These are phyloP conservation scores for Lizonia empirigonia DNA, from an alignment of 2,329 filamentous ascomycete species.

Conservation along the genomic window DNA sequence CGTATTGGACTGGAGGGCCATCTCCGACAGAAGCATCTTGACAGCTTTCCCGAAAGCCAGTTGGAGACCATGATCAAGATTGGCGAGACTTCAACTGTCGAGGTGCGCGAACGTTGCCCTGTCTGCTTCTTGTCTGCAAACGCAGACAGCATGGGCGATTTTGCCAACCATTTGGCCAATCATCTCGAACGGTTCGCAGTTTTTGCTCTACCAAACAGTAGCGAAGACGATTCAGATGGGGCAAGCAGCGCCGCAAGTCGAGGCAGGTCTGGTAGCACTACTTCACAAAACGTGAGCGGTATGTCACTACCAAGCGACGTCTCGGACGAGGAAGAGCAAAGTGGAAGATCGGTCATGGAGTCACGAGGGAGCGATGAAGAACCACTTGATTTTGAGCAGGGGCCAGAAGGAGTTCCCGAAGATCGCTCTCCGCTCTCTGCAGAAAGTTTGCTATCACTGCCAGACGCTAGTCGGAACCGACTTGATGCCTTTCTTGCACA, in stretches of 20 bases:
- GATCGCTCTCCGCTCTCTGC: constrained; percentile 23
- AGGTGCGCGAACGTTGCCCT: constrained; percentile 39
- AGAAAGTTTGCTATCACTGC: constrained; percentile 33
- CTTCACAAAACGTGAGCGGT: constrained; percentile 25
- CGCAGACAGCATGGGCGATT: constrained; percentile 29
- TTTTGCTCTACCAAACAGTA: constrained; percentile 40
- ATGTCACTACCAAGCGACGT: constrained; percentile 25
- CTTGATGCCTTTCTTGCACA: constrained; percentile 24
- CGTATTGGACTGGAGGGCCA: constrained; percentile 36
- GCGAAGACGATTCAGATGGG: constrained; percentile 38
- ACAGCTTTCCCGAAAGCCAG: constrained; percentile 39
- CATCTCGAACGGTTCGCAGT: constrained; percentile 45
- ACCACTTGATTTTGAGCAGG: neutral
- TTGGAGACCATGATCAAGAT: constrained; percentile 38
- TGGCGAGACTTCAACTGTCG: constrained; percentile 41
- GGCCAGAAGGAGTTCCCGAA: neutral
- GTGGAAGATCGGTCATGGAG: neutral
- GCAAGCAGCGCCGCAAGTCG: constrained; percentile 40
- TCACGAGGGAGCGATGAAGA: neutral
- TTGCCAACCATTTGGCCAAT: constrained; percentile 46
- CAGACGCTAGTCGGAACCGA: constrained; percentile 31
- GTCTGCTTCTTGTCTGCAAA: constrained; percentile 37
- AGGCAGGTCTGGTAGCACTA: constrained; percentile 27
- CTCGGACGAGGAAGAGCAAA: constrained; percentile 7
- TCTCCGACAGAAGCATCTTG: constrained; percentile 34